A percentile compares a stretch with the other conserved stretches of the same genome.
phyloP scores from a whole-genome alignment of 768 basidiomycete species.

The Gelatoporia subvermispora region DNA sequence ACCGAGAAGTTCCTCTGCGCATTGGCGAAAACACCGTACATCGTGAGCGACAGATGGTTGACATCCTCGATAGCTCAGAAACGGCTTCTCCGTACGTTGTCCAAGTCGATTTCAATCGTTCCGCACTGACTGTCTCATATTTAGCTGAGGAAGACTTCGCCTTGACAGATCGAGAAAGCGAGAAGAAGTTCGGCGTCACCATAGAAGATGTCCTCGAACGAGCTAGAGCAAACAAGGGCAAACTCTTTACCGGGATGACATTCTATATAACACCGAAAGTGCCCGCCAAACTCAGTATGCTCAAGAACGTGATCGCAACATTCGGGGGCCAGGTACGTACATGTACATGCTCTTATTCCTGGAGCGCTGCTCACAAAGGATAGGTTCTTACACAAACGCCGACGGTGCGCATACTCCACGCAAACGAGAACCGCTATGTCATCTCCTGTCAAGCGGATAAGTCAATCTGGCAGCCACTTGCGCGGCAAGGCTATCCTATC shows the following conservation, averaged over 20 bases:
- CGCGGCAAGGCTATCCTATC: conserved; percentile 45
- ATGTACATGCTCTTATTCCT: not conserved
- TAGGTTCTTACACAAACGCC: conserved; percentile 46
- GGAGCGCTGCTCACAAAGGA: not conserved
- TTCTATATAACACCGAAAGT: conserved; percentile 78
- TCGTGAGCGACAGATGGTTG: conserved; percentile 71
- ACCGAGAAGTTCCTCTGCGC: conserved; percentile 89
- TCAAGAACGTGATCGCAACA: conserved; percentile 65
- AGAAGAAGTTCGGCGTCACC: conserved; percentile 62
- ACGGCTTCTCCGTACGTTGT: conserved; percentile 56
- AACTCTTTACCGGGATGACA: conserved; percentile 55
- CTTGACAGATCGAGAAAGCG: conserved; percentile 56
- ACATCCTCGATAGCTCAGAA: conserved; percentile 49
- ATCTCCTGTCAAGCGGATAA: conserved; percentile 64
- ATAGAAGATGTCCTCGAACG: conserved; percentile 55
- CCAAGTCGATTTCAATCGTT: not conserved
- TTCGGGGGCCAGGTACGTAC: conserved; percentile 67
- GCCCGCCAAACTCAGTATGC: conserved; percentile 47
- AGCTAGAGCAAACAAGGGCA: conserved; percentile 48
- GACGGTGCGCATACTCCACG: conserved; percentile 49
- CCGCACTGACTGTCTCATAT: not conserved
- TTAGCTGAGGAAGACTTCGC: conserved; percentile 61
- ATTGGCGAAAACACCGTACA: conserved; percentile 52
- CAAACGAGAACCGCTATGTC: conserved; percentile 47
- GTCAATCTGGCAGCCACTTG: conserved; percentile 62